phyloP scores from a whole-genome alignment of 192 early-diverging fungal genomes.

The Backusella liffmaniae region DNA sequence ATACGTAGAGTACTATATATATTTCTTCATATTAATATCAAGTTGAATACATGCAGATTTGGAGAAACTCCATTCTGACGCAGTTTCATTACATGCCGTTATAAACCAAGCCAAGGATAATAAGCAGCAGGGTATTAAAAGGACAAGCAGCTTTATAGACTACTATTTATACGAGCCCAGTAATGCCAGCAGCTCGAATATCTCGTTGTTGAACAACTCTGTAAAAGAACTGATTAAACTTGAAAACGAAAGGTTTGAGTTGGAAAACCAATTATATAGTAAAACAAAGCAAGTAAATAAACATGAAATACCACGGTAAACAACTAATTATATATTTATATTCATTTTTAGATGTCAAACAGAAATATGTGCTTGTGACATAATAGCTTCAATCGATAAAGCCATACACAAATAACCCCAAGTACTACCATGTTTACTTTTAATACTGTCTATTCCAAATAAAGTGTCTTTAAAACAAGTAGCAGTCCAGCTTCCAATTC shows the following conservation, averaged over 20 bases:
- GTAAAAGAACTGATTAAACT: background rate
- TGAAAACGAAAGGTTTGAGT: background rate
- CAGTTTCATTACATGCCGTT: background rate
- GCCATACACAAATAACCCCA: background rate
- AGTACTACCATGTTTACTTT: background rate
- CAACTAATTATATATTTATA: background rate
- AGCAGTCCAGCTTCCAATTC: slow-evolving; percentile 48
- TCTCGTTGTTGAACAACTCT: background rate
- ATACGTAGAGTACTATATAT: background rate
- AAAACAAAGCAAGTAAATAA: background rate
- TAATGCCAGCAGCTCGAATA: background rate
- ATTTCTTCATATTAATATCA: background rate
- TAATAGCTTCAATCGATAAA: background rate
- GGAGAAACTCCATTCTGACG: background rate
- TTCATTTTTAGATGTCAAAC: background rate
- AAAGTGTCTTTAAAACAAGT: background rate
- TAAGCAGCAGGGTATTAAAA: background rate
- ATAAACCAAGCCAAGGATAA: background rate
- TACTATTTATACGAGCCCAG: background rate
- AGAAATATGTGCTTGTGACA: background rate
- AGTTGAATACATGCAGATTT: background rate
- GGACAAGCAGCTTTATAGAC: background rate
- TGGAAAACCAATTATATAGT: background rate
- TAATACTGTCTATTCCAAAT: background rate
- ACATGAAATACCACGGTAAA: background rate